Percentiles rank a stretch among this genome's conserved stretches.
Evolutionary conservation across 352 stramenopile genomes (phyloP).

Genomic region (Phytophthora rubi): DNA sequence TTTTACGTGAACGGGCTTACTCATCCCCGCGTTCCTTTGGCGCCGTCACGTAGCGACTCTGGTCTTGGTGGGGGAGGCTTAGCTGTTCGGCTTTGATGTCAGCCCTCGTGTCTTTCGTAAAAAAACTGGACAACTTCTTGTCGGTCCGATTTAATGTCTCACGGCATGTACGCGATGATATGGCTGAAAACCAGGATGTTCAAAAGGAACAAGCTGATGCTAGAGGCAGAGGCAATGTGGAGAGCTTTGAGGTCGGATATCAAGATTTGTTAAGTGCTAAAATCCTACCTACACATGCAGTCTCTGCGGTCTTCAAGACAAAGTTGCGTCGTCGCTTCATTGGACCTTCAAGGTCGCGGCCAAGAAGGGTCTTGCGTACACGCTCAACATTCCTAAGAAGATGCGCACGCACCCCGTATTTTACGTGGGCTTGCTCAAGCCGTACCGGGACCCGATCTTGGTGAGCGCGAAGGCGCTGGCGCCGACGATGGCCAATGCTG

Average conservation of each 20-base stretch:
- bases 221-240: conserved; percentile 10
- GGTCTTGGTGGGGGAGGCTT: too few species aligned
- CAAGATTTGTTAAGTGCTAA: conserved; percentile 28
- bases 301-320: too few species aligned
- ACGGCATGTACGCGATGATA: too few species aligned
- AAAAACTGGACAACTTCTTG: too few species aligned
- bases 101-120: too few species aligned
- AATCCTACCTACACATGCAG: conserved; percentile 18
- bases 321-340: conserved; percentile 24
- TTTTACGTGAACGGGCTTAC: too few species aligned
- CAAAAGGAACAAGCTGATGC: not conserved
- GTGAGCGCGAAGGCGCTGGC: not conserved
- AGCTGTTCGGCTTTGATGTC: too few species aligned
- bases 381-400: conserved; percentile 25
- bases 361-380: conserved; percentile 28
- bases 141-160: too few species aligned
- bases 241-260: conserved; percentile 23
- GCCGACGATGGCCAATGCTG: not conserved
- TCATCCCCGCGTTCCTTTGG: too few species aligned
- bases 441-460: not conserved
- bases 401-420: conserved; percentile 28
- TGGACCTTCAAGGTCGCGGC: conserved; percentile 30
- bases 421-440: conserved; percentile 31
- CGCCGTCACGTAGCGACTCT: too few species aligned
- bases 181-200: too few species aligned